Evolutionary conservation across 2,329 filamentous ascomycete species (phyloP), one percentile per base, ranked within the genome.

Genomic region (Aspergillus viridinutans): DNA sequence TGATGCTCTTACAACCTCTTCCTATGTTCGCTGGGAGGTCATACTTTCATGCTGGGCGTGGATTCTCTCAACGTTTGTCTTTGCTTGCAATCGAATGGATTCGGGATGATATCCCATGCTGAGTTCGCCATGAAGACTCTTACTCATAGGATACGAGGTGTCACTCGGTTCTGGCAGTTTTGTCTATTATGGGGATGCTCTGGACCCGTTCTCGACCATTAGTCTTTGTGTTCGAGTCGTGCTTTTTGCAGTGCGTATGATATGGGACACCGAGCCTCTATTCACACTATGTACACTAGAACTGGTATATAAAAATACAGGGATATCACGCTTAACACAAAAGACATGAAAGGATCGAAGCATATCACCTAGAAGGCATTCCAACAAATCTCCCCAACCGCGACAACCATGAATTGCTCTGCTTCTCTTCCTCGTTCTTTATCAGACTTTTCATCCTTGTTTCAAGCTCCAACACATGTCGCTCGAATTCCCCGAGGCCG

Each of bases 401-500:
- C 42, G 86, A 80, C 48, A 86, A 73, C 86, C 86, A 89, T 58
- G 75, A 76, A 49, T 62, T 84, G 80, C 67, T 84, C 64, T 84
- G 83, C 70, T 87, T 85, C 58, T 80, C 83, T 72, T 86, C 83
- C 7, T 89, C 81, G 61, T 85, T 83, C 14, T 69, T 69, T 67
- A 89, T 84, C 32, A 92, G 73, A 62, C 85, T 83, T 43, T 84
- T 80, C 1, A 88, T 84, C 42, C 85, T 78, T 43, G 73, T 80
- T 77, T 89, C 90, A 50, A 90, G 82, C 54, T 90, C 87, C 49
- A 83, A 78, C 1, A 94, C 89, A 71, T 92, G 89, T 50, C 84
- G 81, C 72, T 92, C 90, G 72, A 96, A 95, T 59, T 92, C 88
- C 10, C 76, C 78, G 0, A 96, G 85, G 1, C 89, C 90, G 59